These are phyloP conservation scores for Hericium erinaceus DNA, from an alignment of 768 basidiomycete genomes.

Conservation along the genomic window DNA sequence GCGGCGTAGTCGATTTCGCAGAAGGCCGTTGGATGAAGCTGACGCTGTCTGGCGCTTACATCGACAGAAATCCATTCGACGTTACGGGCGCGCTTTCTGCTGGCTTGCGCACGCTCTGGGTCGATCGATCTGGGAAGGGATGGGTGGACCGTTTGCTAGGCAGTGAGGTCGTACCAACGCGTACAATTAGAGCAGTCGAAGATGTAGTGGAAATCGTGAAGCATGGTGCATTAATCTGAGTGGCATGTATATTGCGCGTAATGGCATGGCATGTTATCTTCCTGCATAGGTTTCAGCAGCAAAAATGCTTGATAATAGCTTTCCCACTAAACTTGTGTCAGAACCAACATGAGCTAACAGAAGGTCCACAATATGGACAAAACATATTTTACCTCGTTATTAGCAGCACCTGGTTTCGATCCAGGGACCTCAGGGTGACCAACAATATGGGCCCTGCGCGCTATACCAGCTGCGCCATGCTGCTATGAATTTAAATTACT, in stretches of 20 bases:
- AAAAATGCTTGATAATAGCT: background rate
- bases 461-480: constrained; percentile 8
- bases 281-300: too few species aligned
- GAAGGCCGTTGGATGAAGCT: background rate
- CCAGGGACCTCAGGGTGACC: constrained; percentile 5
- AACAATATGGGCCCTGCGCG: constrained; percentile 4
- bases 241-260: background rate
- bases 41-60: too few species aligned
- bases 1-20: background rate
- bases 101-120: constrained; percentile 21
- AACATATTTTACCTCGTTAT: too few species aligned
- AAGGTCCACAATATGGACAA: too few species aligned
- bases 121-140: constrained; percentile 18
- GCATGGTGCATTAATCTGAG: background rate
- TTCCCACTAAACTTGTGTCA: background rate
- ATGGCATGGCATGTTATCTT: too few species aligned
- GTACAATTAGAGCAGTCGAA: background rate
- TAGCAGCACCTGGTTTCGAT: constrained; percentile 7
- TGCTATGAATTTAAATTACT: background rate
- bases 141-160: constrained; percentile 17
- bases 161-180: background rate
- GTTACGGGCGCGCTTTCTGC: constrained; percentile 19
- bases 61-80: constrained; percentile 25
- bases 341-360: background rate
- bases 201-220: background rate